phyloP scores from a whole-genome alignment of 1,284 basidiomycete species.

The Anthracocystis walkeri region DNA sequence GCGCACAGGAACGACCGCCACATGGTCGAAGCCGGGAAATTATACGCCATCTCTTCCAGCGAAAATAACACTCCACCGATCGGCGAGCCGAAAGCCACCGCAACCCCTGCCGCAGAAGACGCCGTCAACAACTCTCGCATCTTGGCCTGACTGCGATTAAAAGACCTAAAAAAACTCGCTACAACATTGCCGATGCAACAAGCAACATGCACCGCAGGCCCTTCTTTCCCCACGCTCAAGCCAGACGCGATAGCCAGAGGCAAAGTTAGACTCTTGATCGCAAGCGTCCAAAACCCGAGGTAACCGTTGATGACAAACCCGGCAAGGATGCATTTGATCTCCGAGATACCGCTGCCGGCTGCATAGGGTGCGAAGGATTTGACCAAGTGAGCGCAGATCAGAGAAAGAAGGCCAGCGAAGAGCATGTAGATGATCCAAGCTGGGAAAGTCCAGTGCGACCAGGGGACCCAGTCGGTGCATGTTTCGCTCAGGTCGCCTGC shows the following conservation, averaged over 20 bases:
- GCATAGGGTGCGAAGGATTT: conserved; percentile 90
- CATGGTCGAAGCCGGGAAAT: conserved; percentile 97
- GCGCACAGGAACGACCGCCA: conserved; percentile 98
- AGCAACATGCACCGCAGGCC: conserved; percentile 96
- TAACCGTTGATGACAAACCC: conserved; percentile 98
- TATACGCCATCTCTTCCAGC: conserved; percentile 82
- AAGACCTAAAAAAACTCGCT: conserved; percentile 82
- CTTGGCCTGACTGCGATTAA: conserved; percentile 91
- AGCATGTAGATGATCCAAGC: conserved; percentile 87
- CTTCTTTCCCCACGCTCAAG: conserved; percentile 96
- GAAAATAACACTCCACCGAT: conserved; percentile 96
- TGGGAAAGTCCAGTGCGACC: conserved; percentile 82
- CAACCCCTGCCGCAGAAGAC: conserved; percentile 95
- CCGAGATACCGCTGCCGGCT: conserved; percentile 96
- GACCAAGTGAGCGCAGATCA: conserved; percentile 81
- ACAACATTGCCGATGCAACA: conserved; percentile 92
- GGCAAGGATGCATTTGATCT: conserved; percentile 98
- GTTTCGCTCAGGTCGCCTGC: conserved; percentile 73
- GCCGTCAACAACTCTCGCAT: conserved; percentile 96
- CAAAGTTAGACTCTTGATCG: conserved; percentile 90
- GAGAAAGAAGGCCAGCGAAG: conserved; percentile 75
- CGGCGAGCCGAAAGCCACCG: conserved; percentile 95
- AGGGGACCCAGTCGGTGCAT: conserved; percentile 92
- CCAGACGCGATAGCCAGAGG: conserved; percentile 92
- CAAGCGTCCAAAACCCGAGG: conserved; percentile 87